These are phyloP conservation scores for Nannochloropsis gaditana DNA, from an alignment of 108 stramenopile species.

Conservation along the genomic window DNA sequence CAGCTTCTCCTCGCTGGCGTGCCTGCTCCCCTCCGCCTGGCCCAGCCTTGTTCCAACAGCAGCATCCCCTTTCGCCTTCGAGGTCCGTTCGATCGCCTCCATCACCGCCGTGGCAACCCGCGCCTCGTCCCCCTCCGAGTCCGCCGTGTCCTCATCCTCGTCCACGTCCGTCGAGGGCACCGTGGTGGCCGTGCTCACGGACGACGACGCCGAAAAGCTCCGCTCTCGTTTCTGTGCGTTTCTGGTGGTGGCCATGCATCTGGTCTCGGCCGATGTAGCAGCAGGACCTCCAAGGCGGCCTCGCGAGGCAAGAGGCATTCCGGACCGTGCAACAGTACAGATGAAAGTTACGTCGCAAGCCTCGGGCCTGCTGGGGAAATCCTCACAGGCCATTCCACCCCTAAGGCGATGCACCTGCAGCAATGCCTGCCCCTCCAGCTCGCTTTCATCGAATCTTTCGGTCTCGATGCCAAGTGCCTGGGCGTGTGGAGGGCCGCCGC, in stretches of 20 bases:
- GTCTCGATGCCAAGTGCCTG: neutral
- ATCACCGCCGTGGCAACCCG: neutral
- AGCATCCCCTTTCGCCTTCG: neutral
- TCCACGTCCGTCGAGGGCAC: neutral
- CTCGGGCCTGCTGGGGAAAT: neutral
- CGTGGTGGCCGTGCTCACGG: neutral
- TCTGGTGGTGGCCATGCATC: neutral
- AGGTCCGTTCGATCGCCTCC: neutral
- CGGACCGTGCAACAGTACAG: neutral
- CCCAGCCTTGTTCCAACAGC: neutral
- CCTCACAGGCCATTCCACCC: neutral
- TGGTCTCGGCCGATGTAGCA: neutral
- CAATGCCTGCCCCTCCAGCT: constrained; percentile 19
- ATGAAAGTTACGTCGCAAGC: constrained; percentile 11
- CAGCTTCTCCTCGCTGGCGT: neutral
- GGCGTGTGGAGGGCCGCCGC: neutral
- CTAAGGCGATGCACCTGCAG: neutral
- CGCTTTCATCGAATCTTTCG: neutral
- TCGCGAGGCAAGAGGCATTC: neutral
- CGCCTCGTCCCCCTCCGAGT: neutral
- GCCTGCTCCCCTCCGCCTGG: neutral
- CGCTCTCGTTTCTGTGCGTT: neutral
- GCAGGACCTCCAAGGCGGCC: neutral
- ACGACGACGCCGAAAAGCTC: neutral
- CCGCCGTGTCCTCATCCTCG: neutral